Base-by-base conservation (phyloP, 2,329 filamentous ascomycete genomes). In the Exserohilum rostratum region DNA sequence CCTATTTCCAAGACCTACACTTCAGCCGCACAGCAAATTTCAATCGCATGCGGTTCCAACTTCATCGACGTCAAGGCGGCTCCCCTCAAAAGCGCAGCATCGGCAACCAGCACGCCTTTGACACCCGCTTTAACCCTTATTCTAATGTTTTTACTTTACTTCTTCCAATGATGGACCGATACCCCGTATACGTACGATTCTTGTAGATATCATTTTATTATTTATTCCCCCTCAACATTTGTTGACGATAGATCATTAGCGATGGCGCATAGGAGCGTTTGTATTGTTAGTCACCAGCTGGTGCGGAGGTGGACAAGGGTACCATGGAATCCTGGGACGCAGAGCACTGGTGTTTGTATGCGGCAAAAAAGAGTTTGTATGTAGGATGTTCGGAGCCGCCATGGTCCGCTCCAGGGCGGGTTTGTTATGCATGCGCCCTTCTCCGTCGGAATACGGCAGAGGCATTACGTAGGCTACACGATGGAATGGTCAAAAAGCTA, bases 1-100 rank as follows among this genome's bases (percentile, higher is more conserved):
- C 83, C 86, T 6, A 82, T 98, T 42, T 83, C 84, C 22, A 73
- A 79, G 13, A 90, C 87, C 0, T 98, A 97, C 71, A 76, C 82
- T 5, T 67, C 78, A 9, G 91, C 92, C 0, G 93, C 93, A 0
- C 76, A 83, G 58, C 84, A 89, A 66, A 82, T 98, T 46, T 89
- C 96, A 68, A 79, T 85, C 10, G 80, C 69, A 10, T 88, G 86
- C 64, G 86, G 86, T 0, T 76, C 79, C 1, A 72, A 66, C 0
- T 88, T 86, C 62, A 82, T 82, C 11, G 80, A 80, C 57, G 75
- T 77, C 11, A 81, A 79, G 30, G 72, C 84, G 82, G 68, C 72
- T 12, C 71, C 72, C 2, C 58, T 73, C 3, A 75, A 73, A 53
- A 69, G 65, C 37, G 68, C 60, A n/a, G 66, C 68, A 30, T 46